Base-by-base conservation (phyloP, 495 filamentous ascomycete species). In the Tricharina praecox region DNA sequence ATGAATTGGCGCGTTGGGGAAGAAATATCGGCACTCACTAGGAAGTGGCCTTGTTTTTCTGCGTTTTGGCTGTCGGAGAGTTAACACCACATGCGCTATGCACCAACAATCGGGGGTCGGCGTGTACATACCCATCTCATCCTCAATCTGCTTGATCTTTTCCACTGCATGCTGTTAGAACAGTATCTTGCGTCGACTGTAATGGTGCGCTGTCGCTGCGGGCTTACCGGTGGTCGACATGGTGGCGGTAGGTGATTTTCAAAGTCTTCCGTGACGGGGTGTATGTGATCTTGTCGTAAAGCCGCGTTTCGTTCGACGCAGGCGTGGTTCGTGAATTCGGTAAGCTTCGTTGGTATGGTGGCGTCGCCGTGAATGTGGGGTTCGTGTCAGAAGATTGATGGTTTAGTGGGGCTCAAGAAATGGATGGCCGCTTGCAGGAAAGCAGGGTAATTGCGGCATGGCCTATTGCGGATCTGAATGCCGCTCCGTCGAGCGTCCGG, bases 31-130 rank as follows among this genome's bases (percentile, higher is more conserved):
- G n/a, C n/a, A 44, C 56, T 49, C 20, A 59, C 56, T 78, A 97
- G 25, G 86, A 87, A 11, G 90, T 97, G 32, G 84, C 83, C 68
- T 97, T 96, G 66, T 96, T 96, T 68, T 95, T 96, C 64, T 96
- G 90, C 57, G 87, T 96, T 65, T 75, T 75, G 66, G 85, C 84
- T 87, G 38, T 28, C 20, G 28, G 13, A 32, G 28, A 5, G 21
- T 53, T 40, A 56, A 50, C 45, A 54, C 41, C 26, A 16, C 30
- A 41, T 10, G 23, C 26, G 11, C 19, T 53, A 54, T 56, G 21
- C 43, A 43, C 42, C 23, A 44, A 47, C 44, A 36, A 23, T 38
- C 50, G 20, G 18, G 23, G 46, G 26, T 40, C 4, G n/a, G 23
- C 11, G 10, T 1, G 11, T 48, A 26, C 69, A 60, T 70, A 75